Percentiles rank a stretch among this genome's conserved stretches.
Evolutionary conservation across 1,284 basidiomycete species (phyloP).

Genomic region (Salmacisia buchloeana): DNA sequence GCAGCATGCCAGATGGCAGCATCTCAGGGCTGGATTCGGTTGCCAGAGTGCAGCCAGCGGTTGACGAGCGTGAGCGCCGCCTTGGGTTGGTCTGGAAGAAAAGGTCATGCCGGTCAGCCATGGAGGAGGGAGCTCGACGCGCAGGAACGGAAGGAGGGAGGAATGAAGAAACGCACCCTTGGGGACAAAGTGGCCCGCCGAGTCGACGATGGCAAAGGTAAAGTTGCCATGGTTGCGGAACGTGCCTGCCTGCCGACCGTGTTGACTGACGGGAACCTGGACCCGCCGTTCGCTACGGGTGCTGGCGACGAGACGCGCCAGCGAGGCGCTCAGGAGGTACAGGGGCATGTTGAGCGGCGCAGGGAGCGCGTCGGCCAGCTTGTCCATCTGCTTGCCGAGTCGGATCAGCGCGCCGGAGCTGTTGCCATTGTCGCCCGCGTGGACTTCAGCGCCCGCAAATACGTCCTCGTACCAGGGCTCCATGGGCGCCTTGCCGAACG

Average conservation of each 20-base stretch:
- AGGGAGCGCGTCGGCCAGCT: background rate
- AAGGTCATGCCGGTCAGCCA: background rate
- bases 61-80: conserved; percentile 39
- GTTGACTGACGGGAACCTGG: background rate
- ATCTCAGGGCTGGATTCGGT: conserved; percentile 2
- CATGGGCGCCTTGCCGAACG: conserved; percentile 26
- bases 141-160: background rate
- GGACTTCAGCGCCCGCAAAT: conserved; percentile 10
- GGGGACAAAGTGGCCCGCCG: conserved; percentile 47
- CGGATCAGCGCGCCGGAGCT: background rate
- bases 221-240: conserved; percentile 29
- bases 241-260: conserved; percentile 24
- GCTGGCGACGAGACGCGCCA: background rate
- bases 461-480: conserved; percentile 27
- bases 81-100: conserved; percentile 27
- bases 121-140: background rate
- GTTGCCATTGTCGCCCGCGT: background rate
- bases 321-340: background rate
- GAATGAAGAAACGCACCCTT: conserved; percentile 19
- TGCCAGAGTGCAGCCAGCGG: conserved; percentile 32
- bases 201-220: conserved; percentile 38
- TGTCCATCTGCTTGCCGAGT: background rate
- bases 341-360: conserved; percentile 2
- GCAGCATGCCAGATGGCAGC: background rate
- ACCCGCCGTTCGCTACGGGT: background rate